Evolutionary conservation across 371 early-diverging fungal species (phyloP), one percentile per base, ranked within the genome.

Genomic region (Zopfochytrium polystomum): DNA sequence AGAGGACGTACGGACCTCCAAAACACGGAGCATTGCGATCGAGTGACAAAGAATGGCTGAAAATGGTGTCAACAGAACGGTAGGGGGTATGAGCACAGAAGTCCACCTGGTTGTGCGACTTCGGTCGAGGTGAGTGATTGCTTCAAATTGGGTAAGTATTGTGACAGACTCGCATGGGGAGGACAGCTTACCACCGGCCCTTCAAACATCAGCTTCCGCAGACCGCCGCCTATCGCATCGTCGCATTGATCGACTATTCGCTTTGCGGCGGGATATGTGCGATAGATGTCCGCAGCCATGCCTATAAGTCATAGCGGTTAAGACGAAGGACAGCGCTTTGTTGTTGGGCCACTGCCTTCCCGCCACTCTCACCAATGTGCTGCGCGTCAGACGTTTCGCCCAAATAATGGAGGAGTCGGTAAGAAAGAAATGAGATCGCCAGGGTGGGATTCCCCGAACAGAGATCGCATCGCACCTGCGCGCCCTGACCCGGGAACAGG

Each of bases 281-380:
- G 78, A 54, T 88, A 91, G n/a, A 96, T 74, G 73, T 95, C 95
- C 66, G 81, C 80, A 20, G 92, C 94, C 97, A 96, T 96, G 48
- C 96, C 93, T 76, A 25, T 22, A 18, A 5, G 23, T 50, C 11
- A 33, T 9, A 22, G 26, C 30, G 5, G 25, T 53, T 29, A 50
- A n/a, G n/a, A n/a, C n/a, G n/a, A n/a, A n/a, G n/a, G n/a, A n/a
- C n/a, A n/a, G n/a, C n/a, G n/a, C n/a, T n/a, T n/a, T n/a, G n/a
- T n/a, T n/a, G n/a, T n/a, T n/a, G n/a, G n/a, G n/a, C n/a, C n/a
- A n/a, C n/a, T n/a, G n/a, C n/a, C n/a, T n/a, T n/a, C n/a, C n/a
- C n/a, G n/a, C n/a, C n/a, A n/a, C n/a, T n/a, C n/a, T n/a, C n/a
- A n/a, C n/a, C n/a, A n/a, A n/a, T n/a, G n/a, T n/a, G n/a, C n/a